Evolutionary conservation across 768 basidiomycete species (phyloP).

Genomic region (Punctularia strigosozonata): DNA sequence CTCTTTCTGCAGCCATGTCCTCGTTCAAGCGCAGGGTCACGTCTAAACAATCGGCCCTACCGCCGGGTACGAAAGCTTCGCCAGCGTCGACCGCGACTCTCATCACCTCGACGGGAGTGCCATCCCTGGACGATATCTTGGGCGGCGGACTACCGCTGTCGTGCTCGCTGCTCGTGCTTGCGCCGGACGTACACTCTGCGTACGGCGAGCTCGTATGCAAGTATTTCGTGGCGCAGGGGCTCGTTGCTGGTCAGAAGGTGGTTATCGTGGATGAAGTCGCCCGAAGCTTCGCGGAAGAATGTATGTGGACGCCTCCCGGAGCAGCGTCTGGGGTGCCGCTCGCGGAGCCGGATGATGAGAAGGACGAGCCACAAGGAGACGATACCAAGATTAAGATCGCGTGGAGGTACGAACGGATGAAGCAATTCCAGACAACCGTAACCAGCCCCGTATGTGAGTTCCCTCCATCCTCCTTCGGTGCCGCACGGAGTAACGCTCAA

Average conservation of each 20-base stretch:
- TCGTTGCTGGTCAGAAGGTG: slow-evolving; percentile 59
- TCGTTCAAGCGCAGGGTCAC: slow-evolving; percentile 66
- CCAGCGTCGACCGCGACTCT: slow-evolving; percentile 42
- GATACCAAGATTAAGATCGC: slow-evolving; percentile 77
- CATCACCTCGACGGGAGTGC: slow-evolving; percentile 77
- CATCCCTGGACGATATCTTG: slow-evolving; percentile 90
- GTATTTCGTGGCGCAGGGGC: slow-evolving; percentile 84
- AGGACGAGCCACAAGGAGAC: slow-evolving; percentile 22
- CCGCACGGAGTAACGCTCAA: no score
- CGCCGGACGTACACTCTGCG: slow-evolving; percentile 79
- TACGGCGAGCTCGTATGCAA: slow-evolving; percentile 80
- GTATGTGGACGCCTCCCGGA: slow-evolving; percentile 65
- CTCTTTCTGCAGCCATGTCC: slow-evolving; percentile 35
- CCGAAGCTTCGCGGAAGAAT: slow-evolving; percentile 45
- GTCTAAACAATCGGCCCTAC: slow-evolving; percentile 28
- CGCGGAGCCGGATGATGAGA: slow-evolving; percentile 25
- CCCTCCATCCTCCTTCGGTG: slow-evolving; percentile 1
- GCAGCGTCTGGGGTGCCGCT: slow-evolving; percentile 10
- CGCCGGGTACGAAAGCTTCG: slow-evolving; percentile 45
- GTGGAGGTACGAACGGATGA: slow-evolving; percentile 94
- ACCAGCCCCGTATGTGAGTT: slow-evolving; percentile 34
- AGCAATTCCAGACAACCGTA: slow-evolving; percentile 83
- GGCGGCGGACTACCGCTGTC: slow-evolving; percentile 86
- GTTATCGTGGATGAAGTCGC: slow-evolving; percentile 54
- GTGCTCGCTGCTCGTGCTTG: slow-evolving; percentile 56